phyloP scores from a whole-genome alignment of 306 rosid genomes.

The Cucumis hystrix region DNA sequence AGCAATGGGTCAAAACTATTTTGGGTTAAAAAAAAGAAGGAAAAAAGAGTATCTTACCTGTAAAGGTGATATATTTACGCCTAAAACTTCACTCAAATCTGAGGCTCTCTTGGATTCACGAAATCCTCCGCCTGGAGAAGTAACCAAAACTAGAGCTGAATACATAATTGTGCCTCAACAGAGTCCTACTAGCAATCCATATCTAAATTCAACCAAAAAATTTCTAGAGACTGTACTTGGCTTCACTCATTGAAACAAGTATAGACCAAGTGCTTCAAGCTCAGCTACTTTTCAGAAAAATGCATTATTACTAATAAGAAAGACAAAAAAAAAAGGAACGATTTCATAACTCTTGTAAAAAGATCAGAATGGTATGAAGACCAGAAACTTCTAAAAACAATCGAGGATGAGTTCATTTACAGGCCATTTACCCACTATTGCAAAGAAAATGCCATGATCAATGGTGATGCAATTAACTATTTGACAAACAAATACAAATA shows the following conservation, averaged over 20 bases:
- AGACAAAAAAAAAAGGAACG: not conserved
- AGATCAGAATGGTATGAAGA: not conserved
- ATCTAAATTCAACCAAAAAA: not conserved
- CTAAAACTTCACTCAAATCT: constrained; percentile 54
- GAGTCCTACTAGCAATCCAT: not conserved
- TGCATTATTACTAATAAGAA: not conserved
- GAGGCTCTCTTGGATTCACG: constrained; percentile 76
- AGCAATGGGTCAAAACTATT: not conserved
- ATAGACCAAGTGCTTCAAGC: not conserved
- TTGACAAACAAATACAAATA: not conserved
- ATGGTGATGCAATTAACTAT: not conserved
- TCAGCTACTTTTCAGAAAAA: not conserved
- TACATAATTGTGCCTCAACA: not conserved
- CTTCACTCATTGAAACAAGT: not conserved
- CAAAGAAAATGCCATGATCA: not conserved
- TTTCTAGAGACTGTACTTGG: not conserved
- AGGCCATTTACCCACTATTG: not conserved
- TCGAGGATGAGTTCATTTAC: not conserved
- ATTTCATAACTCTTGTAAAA: not conserved
- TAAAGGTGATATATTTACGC: constrained; percentile 44
- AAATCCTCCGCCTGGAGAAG: constrained; percentile 65
- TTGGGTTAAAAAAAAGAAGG: not conserved
- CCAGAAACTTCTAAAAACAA: not conserved
- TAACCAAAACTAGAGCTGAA: not conserved
- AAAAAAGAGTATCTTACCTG: constrained; percentile 33